Conservation (phyloP, 257 asterid genomes). For the Phtheirospermum japonicum region DNA sequence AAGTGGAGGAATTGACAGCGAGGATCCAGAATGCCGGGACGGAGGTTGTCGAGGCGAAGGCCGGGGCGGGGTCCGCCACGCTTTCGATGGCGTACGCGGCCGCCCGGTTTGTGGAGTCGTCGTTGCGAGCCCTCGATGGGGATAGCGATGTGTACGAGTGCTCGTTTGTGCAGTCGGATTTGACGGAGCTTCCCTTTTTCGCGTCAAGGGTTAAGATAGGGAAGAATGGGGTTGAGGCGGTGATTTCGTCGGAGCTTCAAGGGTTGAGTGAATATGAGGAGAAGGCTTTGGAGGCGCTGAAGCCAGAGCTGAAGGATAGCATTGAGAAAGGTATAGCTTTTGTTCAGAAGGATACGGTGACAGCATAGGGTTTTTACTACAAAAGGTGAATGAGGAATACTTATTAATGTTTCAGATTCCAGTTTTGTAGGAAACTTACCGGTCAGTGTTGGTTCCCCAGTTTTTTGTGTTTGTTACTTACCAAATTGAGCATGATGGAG, state of each 20-base stretch:
- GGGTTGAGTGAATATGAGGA: conserved; percentile 72
- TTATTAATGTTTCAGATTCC: conserved; percentile 27
- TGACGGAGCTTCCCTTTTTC: conserved; percentile 75
- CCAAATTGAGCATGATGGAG: conserved; percentile 31
- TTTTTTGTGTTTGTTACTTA: conserved; percentile 23
- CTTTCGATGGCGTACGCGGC: conserved; percentile 95
- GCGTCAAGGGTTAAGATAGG: conserved; percentile 86
- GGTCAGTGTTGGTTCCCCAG: not conserved
- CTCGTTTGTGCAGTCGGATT: conserved; percentile 60
- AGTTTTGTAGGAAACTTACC: conserved; percentile 49
- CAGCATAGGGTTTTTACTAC: conserved; percentile 28
- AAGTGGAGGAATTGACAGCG: conserved; percentile 58
- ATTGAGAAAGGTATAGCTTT: conserved; percentile 78
- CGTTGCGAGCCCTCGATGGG: conserved; percentile 78
- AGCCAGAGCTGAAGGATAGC: conserved; percentile 76
- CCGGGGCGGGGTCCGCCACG: conserved; percentile 92
- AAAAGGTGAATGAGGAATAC: conserved; percentile 27
- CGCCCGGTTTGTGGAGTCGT: conserved; percentile 81
- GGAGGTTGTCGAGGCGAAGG: conserved; percentile 92
- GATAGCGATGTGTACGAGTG: conserved; percentile 80
- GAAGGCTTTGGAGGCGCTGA: conserved; percentile 76
- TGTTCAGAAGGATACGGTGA: conserved; percentile 56
- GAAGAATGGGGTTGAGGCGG: conserved; percentile 72
- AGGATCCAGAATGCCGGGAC: conserved; percentile 92
- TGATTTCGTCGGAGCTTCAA: conserved; percentile 63